Percentiles rank a stretch among this genome's conserved stretches.
These are phyloP conservation scores for Suillus clintonianus DNA, from an alignment of 768 basidiomycete species.

Conservation along the genomic window DNA sequence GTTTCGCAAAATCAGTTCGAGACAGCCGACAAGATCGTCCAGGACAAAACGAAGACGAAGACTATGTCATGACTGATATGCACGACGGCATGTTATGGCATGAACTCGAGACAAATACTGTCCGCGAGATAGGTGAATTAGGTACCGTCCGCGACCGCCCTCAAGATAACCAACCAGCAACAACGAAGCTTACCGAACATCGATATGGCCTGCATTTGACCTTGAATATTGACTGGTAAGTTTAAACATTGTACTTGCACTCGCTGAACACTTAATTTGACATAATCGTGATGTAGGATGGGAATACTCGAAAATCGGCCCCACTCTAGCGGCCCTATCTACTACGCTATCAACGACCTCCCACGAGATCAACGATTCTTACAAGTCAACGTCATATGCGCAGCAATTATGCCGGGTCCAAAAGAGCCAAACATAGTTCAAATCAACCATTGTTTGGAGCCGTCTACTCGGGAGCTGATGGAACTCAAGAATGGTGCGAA, in stretches of 20 bases:
- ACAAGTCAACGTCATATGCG: neutral
- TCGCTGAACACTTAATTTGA: too few species aligned
- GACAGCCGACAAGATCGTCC: neutral
- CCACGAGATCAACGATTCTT: neutral
- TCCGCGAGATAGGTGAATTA: neutral
- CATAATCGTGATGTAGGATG: neutral
- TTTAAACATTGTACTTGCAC: neutral
- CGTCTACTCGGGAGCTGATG: neutral
- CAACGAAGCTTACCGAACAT: neutral
- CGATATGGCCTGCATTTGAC: neutral
- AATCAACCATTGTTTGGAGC: neutral
- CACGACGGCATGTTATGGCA: neutral
- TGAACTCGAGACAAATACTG: neutral
- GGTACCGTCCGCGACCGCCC: neutral
- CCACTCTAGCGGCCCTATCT: neutral
- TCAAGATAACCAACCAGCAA: neutral
- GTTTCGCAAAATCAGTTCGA: neutral
- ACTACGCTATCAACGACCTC: neutral
- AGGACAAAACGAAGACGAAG: neutral
- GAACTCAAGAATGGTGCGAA: neutral
- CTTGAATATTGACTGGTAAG: neutral
- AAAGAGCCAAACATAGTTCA: neutral
- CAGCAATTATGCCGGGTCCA: neutral
- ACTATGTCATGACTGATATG: neutral
- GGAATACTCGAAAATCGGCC: neutral